phyloP scores from a whole-genome alignment of 169 alveolate genomes.

The Hammondia hammondi region DNA sequence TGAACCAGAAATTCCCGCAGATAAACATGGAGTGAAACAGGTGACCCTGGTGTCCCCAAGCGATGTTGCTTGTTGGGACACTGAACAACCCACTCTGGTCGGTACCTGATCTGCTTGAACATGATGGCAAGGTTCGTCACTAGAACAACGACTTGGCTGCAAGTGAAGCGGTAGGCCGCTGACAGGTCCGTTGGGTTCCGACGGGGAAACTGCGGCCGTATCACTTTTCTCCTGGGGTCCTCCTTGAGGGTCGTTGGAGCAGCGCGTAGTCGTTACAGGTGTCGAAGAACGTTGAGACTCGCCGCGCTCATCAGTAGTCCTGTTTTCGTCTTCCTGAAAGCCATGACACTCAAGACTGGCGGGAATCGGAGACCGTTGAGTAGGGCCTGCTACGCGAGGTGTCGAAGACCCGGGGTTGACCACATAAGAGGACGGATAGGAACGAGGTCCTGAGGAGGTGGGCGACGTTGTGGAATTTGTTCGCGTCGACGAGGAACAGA shows the following conservation, averaged over 20 bases:
- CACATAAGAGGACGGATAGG: neutral
- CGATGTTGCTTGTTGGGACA: no score
- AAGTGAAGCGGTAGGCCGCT: no score
- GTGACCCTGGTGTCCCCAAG: no score
- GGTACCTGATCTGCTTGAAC: no score
- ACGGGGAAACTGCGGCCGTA: neutral
- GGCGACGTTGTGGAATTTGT: neutral
- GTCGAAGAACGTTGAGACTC: neutral
- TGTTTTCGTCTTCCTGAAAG: neutral
- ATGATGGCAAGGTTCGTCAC: no score
- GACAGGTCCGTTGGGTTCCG: neutral
- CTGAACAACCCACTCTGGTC: no score
- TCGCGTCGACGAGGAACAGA: neutral
- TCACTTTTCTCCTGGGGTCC: neutral
- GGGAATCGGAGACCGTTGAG: neutral
- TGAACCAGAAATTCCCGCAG: no score
- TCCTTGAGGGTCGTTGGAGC: neutral
- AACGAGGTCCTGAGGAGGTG: neutral
- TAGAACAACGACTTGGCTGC: no score
- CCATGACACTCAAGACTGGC: neutral
- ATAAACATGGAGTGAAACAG: no score
- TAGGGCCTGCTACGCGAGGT: neutral
- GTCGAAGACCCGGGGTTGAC: neutral
- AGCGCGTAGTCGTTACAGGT: neutral
- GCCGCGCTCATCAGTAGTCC: neutral